Evolutionary conservation across 2,329 filamentous ascomycete species (phyloP).

Genomic region (Metarhizium rileyi): DNA sequence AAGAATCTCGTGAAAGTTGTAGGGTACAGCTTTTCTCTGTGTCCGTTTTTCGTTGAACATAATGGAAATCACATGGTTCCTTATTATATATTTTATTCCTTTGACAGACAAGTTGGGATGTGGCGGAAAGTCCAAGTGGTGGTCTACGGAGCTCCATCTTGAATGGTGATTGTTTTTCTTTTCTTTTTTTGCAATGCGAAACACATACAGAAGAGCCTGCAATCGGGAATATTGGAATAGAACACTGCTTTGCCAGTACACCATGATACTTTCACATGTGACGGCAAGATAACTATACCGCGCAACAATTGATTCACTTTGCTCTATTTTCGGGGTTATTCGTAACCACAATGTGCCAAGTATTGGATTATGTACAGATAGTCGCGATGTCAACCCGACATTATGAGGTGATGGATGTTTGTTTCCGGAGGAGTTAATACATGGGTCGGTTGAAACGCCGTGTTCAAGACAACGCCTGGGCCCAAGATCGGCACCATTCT

Average conservation of each 20-base stretch:
- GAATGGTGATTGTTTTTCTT: too few species aligned
- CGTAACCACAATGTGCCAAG: not conserved
- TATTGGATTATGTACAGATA: conserved; percentile 4
- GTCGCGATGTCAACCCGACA: not conserved
- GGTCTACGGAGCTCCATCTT: too few species aligned
- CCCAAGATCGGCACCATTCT: not conserved
- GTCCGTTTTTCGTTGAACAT: too few species aligned
- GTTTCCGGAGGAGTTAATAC: not conserved
- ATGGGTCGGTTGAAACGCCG: conserved; percentile 6
- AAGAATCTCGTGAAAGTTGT: not conserved
- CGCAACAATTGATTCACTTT: not conserved
- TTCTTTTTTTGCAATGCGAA: too few species aligned
- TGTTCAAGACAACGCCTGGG: not conserved
- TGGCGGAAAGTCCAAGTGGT: too few species aligned
- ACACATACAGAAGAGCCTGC: not conserved
- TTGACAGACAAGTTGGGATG: too few species aligned
- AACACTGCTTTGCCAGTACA: not conserved
- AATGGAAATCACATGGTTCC: too few species aligned
- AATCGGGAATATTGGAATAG: not conserved
- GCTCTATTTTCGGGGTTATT: not conserved
- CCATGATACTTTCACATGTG: not conserved
- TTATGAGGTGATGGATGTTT: not conserved
- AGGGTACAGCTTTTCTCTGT: too few species aligned
- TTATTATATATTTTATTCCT: too few species aligned
- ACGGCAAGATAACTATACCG: not conserved